These are phyloP conservation scores for Neurospora sp. DNA, from an alignment of 495 filamentous ascomycete genomes.

Conservation along the genomic window DNA sequence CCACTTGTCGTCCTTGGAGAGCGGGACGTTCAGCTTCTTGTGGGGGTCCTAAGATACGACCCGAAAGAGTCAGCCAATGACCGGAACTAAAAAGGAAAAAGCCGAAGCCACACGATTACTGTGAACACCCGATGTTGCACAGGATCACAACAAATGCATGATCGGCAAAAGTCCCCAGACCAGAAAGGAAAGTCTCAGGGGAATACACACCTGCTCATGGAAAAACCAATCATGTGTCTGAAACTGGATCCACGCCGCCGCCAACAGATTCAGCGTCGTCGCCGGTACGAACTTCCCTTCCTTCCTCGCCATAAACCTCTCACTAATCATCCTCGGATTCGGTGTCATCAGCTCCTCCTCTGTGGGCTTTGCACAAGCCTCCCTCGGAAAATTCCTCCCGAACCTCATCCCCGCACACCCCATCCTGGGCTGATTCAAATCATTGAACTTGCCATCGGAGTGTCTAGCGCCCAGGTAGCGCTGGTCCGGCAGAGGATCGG, in stretches of 20 bases:
- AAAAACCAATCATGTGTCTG: constrained; percentile 34
- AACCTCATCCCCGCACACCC: constrained; percentile 35
- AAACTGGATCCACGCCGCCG: constrained; percentile 40
- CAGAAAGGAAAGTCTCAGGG: background rate
- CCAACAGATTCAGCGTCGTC: constrained; percentile 32
- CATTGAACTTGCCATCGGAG: constrained; percentile 35
- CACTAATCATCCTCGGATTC: constrained; percentile 28
- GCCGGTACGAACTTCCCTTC: constrained; percentile 27
- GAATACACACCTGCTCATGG: constrained; percentile 20
- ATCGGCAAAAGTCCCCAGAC: background rate
- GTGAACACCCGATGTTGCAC: background rate
- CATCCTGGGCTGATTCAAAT: constrained; percentile 27
- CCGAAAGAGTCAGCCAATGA: background rate
- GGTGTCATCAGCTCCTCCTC: constrained; percentile 31
- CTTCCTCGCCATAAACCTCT: constrained; percentile 24
- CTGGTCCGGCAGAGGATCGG: constrained; percentile 14
- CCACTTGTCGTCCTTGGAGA: constrained; percentile 23
- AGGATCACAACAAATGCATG: background rate
- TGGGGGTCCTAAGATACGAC: background rate
- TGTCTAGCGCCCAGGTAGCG: constrained; percentile 22
- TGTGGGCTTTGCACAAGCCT: constrained; percentile 20
- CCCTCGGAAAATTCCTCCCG: constrained; percentile 28
- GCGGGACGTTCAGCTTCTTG: constrained; percentile 19
- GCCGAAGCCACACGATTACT: background rate
- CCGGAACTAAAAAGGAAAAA: background rate